These are phyloP conservation scores for Daldinia concentrica DNA, from an alignment of 495 filamentous ascomycete genomes.

Conservation along the genomic window DNA sequence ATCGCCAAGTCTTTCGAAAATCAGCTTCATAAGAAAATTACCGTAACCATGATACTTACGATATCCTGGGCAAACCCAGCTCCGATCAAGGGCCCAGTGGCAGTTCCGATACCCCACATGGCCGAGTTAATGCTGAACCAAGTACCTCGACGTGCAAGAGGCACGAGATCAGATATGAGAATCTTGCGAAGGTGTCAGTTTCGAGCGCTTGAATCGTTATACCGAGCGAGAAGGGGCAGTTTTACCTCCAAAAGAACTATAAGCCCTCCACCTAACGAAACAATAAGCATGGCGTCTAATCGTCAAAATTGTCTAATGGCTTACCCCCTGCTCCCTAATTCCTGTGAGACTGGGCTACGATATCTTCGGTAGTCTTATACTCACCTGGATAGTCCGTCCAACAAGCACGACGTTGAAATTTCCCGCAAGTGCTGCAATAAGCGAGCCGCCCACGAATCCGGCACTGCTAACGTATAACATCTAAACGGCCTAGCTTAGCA, in stretches of 20 bases:
- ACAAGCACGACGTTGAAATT: conserved; percentile 69
- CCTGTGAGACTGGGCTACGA: background rate
- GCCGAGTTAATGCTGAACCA: conserved; percentile 55
- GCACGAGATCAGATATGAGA: conserved; percentile 72
- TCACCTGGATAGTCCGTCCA: conserved; percentile 68
- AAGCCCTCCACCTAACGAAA: conserved; percentile 66
- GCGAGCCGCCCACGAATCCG: conserved; percentile 67
- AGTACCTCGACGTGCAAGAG: conserved; percentile 59
- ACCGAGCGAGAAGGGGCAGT: no score
- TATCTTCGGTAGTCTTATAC: background rate
- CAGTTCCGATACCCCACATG: conserved; percentile 73
- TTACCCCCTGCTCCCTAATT: conserved; percentile 62
- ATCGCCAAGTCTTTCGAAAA: conserved; percentile 29
- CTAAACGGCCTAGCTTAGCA: conserved; percentile 11
- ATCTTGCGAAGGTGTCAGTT: conserved; percentile 17
- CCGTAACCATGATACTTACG: conserved; percentile 53
- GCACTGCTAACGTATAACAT: conserved; percentile 61
- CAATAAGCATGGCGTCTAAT: background rate
- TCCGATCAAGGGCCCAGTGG: conserved; percentile 73
- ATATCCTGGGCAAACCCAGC: conserved; percentile 71
- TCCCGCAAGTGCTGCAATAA: conserved; percentile 66
- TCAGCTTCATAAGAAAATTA: conserved; percentile 39
- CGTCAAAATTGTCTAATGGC: background rate
- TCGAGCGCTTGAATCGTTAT: background rate
- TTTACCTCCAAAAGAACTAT: conserved; percentile 68